These are phyloP conservation scores for Podospora conica DNA, from an alignment of 495 filamentous ascomycete species.

Conservation along the genomic window DNA sequence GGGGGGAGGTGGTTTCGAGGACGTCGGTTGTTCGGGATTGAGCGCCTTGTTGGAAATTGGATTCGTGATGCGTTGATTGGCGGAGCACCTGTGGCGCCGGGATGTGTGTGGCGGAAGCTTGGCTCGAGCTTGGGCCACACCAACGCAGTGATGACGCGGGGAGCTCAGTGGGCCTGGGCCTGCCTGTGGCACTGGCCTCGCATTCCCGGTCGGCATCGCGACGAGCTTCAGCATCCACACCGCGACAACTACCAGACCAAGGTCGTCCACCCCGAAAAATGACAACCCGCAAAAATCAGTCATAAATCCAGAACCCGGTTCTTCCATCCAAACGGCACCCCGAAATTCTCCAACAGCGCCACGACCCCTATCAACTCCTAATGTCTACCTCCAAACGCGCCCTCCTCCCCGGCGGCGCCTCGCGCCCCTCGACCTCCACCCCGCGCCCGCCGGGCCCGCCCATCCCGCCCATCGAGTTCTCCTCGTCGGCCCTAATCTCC, in stretches of 20 bases:
- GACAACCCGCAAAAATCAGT: background rate
- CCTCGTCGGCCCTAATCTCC: conserved; percentile 64
- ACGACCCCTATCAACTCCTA: background rate
- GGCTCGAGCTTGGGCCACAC: conserved; percentile 4
- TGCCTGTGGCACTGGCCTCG: background rate
- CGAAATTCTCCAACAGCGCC: background rate
- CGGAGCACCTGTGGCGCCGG: conserved; percentile 7
- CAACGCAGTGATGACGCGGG: conserved; percentile 11
- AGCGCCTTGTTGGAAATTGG: conserved; percentile 27
- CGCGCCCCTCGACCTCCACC: conserved; percentile 16
- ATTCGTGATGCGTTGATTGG: conserved; percentile 26
- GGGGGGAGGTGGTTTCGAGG: conserved; percentile 7
- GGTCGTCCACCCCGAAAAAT: background rate
- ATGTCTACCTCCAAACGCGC: conserved; percentile 42
- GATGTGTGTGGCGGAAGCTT: conserved; percentile 12
- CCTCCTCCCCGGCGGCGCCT: conserved; percentile 30
- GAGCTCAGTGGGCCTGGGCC: background rate
- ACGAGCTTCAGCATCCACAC: background rate
- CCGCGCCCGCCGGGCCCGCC: conserved; percentile 34
- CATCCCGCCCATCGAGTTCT: conserved; percentile 65
- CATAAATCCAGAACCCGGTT: background rate
- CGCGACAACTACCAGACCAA: background rate
- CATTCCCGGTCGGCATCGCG: background rate
- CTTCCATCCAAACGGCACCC: background rate
- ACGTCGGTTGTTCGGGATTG: conserved; percentile 17